These are phyloP conservation scores for Dothideomycetes sp. DNA, from an alignment of 2,329 filamentous ascomycete species.

Conservation along the genomic window DNA sequence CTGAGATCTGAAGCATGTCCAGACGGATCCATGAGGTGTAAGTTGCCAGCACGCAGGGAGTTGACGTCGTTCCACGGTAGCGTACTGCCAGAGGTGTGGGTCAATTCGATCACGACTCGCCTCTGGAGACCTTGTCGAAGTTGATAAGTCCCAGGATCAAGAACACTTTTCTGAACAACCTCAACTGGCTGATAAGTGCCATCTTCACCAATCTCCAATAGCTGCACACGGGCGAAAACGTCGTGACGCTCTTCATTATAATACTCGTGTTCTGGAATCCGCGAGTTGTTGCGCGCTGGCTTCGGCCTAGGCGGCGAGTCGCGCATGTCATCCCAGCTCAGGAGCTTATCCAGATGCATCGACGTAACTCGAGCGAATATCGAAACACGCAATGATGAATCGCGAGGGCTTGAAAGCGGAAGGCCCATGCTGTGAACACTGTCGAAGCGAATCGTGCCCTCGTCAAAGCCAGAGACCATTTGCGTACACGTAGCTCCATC, in stretches of 20 bases:
- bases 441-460: conserved; percentile 84
- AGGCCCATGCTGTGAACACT: conserved; percentile 98
- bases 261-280: conserved; percentile 85
- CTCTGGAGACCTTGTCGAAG: conserved; percentile 90
- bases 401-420: conserved; percentile 63
- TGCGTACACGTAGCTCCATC: conserved; percentile 86
- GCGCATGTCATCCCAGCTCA: conserved; percentile 98
- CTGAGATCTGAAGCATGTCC: conserved; percentile 77
- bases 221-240: conserved; percentile 74
- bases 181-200: conserved; percentile 89
- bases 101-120: conserved; percentile 76
- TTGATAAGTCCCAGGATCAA: conserved; percentile 86
- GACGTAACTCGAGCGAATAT: conserved; percentile 84
- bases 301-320: conserved; percentile 48
- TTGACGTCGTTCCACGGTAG: conserved; percentile 81
- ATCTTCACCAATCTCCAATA: conserved; percentile 82
- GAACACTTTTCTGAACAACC: conserved; percentile 72
- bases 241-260: conserved; percentile 91
- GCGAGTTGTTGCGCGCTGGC: conserved; percentile 49
- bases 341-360: conserved; percentile 92
- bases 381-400: conserved; percentile 69
- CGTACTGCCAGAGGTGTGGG: conserved; percentile 78
- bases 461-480: conserved; percentile 88
- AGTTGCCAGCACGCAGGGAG: conserved; percentile 64
- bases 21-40: conserved; percentile 72